These are phyloP conservation scores for Phytophthora syringae DNA, from an alignment of 352 stramenopile species.

Conservation along the genomic window DNA sequence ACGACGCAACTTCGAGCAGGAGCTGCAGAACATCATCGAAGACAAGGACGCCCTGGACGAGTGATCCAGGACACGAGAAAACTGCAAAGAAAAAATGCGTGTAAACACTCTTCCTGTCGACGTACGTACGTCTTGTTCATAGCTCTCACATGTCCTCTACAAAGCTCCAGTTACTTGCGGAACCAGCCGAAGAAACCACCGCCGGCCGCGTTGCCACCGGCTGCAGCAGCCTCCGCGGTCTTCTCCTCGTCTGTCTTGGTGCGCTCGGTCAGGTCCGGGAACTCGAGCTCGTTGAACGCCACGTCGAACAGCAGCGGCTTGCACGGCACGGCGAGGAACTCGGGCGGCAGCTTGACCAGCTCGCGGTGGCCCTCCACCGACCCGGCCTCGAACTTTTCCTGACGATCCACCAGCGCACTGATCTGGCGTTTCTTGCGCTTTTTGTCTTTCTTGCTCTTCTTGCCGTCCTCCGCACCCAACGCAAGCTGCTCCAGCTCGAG, in stretches of 20 bases:
- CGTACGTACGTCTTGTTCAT: conserved; percentile 17
- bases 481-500: conserved; percentile 73
- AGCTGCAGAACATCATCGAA: conserved; percentile 53
- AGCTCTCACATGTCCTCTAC: conserved; percentile 19
- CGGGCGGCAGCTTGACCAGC: conserved; percentile 68
- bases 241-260: conserved; percentile 83
- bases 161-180: conserved; percentile 72
- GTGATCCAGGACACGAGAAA: conserved; percentile 10
- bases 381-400: conserved; percentile 47
- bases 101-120: conserved; percentile 21
- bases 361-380: conserved; percentile 41
- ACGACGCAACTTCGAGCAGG: conserved; percentile 49
- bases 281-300: conserved; percentile 83
- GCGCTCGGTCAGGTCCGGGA: conserved; percentile 76
- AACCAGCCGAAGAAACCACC: conserved; percentile 84
- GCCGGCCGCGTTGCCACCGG: conserved; percentile 33
- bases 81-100: conserved; percentile 24
- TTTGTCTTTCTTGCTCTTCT: conserved; percentile 68
- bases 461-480: conserved; percentile 48
- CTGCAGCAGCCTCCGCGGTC: conserved; percentile 51
- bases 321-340: conserved; percentile 68
- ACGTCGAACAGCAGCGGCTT: conserved; percentile 88
- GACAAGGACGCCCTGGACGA: conserved; percentile 52
- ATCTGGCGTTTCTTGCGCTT: conserved; percentile 41
- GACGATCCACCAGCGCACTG: conserved; percentile 40